phyloP scores from a whole-genome alignment of 345 rosid species.

The Toxicodendron radicans region DNA sequence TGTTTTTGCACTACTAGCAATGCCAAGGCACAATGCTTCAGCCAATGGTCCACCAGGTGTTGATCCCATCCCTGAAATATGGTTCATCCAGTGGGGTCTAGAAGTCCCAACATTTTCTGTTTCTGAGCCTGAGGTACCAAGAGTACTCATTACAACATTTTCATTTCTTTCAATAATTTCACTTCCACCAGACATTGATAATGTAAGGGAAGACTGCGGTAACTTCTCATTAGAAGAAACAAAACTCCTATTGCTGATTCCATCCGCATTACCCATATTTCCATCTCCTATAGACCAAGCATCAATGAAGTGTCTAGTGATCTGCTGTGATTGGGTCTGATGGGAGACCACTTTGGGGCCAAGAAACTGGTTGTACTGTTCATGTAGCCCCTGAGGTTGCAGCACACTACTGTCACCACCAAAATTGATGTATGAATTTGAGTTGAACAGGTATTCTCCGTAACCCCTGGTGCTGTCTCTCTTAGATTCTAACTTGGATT shows the following conservation, averaged over 20 bases:
- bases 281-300: conserved; percentile 42
- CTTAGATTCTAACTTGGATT: conserved; percentile 29
- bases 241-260: conserved; percentile 24
- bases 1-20: conserved; percentile 23
- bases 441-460: conserved; percentile 29
- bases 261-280: conserved; percentile 19
- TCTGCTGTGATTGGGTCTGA: conserved; percentile 48
- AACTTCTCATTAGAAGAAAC: conserved; percentile 34
- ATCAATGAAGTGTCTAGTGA: conserved; percentile 56
- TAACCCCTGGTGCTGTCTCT: conserved; percentile 26
- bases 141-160: conserved; percentile 30
- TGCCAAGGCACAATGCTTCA: conserved; percentile 54
- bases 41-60: conserved; percentile 61
- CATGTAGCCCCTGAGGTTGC: conserved; percentile 32
- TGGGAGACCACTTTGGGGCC: conserved; percentile 37
- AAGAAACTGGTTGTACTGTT: conserved; percentile 29
- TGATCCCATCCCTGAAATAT: conserved; percentile 41
- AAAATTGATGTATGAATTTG: conserved; percentile 12
- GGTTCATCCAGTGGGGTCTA: conserved; percentile 46
- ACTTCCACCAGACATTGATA: conserved; percentile 59
- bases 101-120: conserved; percentile 15
- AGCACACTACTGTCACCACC: conserved; percentile 11
- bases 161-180: conserved; percentile 29
- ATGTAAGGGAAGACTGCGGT: conserved; percentile 48
- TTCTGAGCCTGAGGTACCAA: conserved; percentile 30